Base-by-base conservation (phyloP, 2,329 filamentous ascomycete species). In the Trichoderma atrobrunneum region DNA sequence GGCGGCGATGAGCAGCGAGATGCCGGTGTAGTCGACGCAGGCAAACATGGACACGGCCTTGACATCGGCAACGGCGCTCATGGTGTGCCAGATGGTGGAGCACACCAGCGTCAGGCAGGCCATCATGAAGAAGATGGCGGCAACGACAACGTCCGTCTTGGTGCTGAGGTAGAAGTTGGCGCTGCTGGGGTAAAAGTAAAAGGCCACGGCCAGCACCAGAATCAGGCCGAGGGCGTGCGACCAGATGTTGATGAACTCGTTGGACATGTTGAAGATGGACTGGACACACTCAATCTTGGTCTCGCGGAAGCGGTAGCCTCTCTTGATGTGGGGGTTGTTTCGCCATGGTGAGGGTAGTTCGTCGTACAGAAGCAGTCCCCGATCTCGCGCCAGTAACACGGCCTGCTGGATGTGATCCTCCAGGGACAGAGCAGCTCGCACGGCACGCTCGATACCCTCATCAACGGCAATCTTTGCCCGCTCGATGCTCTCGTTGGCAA, bases 201-300 rank as follows among this genome's bases (percentile, higher is more conserved):
- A 95, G 71, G 96, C 96, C 57, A 98, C 88, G 14, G 94, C 86
- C 48, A 98, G 87, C 61, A 99, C 93, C 74, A 98, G 86, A 36
- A 98, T 79, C n/a, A 98, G 87, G 21, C 96, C 96, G 34, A 99
- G 87, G 14, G 92, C 89, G 80, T 99, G 96, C 2, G 95, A 95
- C 96, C 96, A 99, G 79, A 99, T 99, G 83, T 99, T 99, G 85
- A 98, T 91, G 54, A 92, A 89, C 83, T 99, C 96, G 82, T 99
- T 99, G 75, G 93, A 97, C 72, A 96, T 85, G 74, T 89, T 88
- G 78, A 97, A 95, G 74, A 93, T 90, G 26, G 94, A 97, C 66
- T 89, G 88, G 66, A 98, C 85, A 80, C 95, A 98, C 76, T 95
- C 95, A 71, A 95, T 85, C 81, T 97, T 97, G 73, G 93, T 94